A percentile compares a stretch with the other conserved stretches of the same genome.
Evolutionary conservation across 2,329 filamentous ascomycete species (phyloP).

Genomic region (Diaporthe capsici): DNA sequence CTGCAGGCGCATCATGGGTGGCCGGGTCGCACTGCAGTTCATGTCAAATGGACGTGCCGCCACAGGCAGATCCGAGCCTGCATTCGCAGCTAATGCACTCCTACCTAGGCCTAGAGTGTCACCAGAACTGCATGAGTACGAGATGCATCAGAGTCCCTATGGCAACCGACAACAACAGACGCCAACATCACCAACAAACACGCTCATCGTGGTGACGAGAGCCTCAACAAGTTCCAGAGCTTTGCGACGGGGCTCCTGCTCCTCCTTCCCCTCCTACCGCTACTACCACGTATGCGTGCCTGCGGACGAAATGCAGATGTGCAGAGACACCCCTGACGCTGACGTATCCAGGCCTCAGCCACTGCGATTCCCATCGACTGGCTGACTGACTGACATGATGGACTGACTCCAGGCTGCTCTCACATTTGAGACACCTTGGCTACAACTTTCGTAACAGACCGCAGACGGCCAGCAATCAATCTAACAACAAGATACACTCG

Average conservation of each 20-base stretch:
- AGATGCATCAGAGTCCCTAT: slow-evolving; percentile 10
- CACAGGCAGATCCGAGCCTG: slow-evolving; percentile 1
- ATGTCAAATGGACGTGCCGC: slow-evolving; percentile 18
- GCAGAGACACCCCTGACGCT: slow-evolving; percentile 4
- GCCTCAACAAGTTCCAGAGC: background rate
- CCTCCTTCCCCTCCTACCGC: background rate
- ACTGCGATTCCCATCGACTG: background rate
- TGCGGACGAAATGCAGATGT: slow-evolving; percentile 13
- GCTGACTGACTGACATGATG: background rate
- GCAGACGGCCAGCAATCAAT: background rate
- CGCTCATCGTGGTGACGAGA: background rate
- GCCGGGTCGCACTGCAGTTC: slow-evolving; percentile 15
- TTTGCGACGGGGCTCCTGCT: background rate
- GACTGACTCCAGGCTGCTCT: slow-evolving; percentile 3
- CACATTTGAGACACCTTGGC: slow-evolving; percentile 17
- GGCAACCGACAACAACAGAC: slow-evolving; percentile 9
- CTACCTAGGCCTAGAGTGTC: background rate
- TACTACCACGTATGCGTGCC: background rate
- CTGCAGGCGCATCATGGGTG: slow-evolving; percentile 21
- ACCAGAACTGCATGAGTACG: slow-evolving; percentile 2
- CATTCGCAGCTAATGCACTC: slow-evolving; percentile 33
- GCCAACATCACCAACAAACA: background rate
- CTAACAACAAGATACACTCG: background rate
- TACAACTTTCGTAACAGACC: slow-evolving; percentile 12
- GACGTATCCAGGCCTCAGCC: slow-evolving; percentile 30